Conservation (phyloP, 2,329 filamentous ascomycete species). For the Penicillium brasilianum region DNA sequence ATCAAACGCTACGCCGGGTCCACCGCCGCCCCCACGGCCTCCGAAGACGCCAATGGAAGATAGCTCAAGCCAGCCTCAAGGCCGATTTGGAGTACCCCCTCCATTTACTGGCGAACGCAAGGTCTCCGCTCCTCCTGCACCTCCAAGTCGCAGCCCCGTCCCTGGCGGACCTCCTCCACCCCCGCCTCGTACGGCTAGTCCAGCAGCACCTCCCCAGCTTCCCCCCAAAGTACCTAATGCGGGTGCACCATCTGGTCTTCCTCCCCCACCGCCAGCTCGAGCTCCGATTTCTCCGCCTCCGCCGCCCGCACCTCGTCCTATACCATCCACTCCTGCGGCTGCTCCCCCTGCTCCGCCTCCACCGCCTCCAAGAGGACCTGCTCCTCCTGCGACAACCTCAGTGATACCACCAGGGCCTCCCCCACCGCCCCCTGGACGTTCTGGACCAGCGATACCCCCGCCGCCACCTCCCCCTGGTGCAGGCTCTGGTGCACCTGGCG, state of each 20-base stretch:
- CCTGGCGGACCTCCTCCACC: constrained; percentile 69
- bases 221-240: constrained; percentile 51
- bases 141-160: constrained; percentile 69
- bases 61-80: constrained; percentile 42
- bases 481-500: constrained; percentile 27
- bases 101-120: constrained; percentile 72
- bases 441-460: constrained; percentile 60
- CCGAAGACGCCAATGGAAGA: constrained; percentile 75
- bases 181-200: constrained; percentile 55
- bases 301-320: constrained; percentile 39
- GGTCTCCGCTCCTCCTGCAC: constrained; percentile 70
- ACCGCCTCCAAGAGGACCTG: constrained; percentile 47
- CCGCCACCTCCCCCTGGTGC: constrained; percentile 41
- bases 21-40: constrained; percentile 70
- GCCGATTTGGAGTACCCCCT: constrained; percentile 77
- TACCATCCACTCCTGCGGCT: constrained; percentile 41
- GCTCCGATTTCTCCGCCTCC: constrained; percentile 54
- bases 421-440: constrained; percentile 55
- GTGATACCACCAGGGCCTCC: constrained; percentile 40
- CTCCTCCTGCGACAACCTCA: constrained; percentile 35
- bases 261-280: constrained; percentile 64
- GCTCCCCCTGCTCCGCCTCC: constrained; percentile 41
- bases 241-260: constrained; percentile 44
- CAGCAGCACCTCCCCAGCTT: constrained; percentile 56
- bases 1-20: constrained; percentile 60